Evolutionary conservation across 257 asterid species (phyloP), one percentile per base, ranked within the genome.

Genomic region (Scutellaria baicalensis): DNA sequence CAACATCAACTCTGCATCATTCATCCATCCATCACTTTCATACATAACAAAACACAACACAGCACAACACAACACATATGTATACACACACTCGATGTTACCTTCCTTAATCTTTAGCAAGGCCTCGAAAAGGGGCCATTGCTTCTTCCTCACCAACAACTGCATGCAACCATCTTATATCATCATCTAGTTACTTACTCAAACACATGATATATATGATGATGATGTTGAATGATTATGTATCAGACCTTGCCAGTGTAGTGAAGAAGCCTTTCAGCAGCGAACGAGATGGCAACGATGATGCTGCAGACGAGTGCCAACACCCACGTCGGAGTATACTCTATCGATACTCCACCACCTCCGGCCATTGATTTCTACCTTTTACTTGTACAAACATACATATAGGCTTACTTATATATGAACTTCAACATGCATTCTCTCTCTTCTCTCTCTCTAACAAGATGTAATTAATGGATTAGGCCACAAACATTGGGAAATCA

Each of bases 1-100:
- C 66, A 86, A 77, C 93, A 87, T 87, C 84, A 87, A 31, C 78
- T 87, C 93, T 87, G 93, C n/a, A n/a, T n/a, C n/a, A n/a, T n/a
- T n/a, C n/a, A n/a, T n/a, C n/a, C n/a, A n/a, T n/a, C n/a, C n/a
- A n/a, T n/a, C n/a, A n/a, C n/a, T n/a, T n/a, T n/a, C n/a, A n/a
- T n/a, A n/a, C n/a, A 49, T 45, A 16, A 13, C 11, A 9, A 6
- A n/a, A n/a, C n/a, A n/a, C n/a, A 6, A 42, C 2, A 42, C 10
- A 42, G 2, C 6, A 12, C 8, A 11, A n/a, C n/a, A 7, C 18
- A 50, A 4, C 20, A 18, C 33, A 18, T 18, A 18, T 23, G 13
- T 3, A 0, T 8, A 57, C 17, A n/a, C n/a, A n/a, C n/a, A n/a
- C n/a, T n/a, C n/a, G n/a, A n/a, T n/a, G n/a, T n/a, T 51, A 84